Evolutionary conservation across 2,329 filamentous ascomycete species (phyloP).

Genomic region (Tricladium varicosporioides): DNA sequence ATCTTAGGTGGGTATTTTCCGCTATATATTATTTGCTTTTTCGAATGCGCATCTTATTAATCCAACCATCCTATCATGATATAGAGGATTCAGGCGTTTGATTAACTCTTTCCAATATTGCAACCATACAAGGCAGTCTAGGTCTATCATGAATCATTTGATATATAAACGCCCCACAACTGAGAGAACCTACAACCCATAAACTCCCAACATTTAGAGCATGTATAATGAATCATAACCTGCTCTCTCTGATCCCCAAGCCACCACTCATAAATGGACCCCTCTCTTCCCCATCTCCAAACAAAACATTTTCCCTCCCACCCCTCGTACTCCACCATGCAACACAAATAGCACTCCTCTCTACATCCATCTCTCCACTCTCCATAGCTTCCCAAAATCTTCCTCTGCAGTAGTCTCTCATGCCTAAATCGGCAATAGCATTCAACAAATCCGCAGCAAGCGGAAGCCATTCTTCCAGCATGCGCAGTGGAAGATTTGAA

Average conservation of each 20-base stretch:
- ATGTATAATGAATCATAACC: slow-evolving; percentile 18
- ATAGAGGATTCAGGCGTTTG: too few relatives aligned
- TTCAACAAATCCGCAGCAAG: slow-evolving; percentile 59
- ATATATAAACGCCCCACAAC: too few relatives aligned
- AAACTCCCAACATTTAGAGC: not conserved
- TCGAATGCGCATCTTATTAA: too few relatives aligned
- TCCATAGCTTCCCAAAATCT: slow-evolving; percentile 65
- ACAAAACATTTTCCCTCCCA: slow-evolving; percentile 30
- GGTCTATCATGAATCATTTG: too few relatives aligned
- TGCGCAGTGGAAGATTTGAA: slow-evolving; percentile 54
- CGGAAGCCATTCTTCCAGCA: slow-evolving; percentile 66
- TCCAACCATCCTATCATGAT: too few relatives aligned
- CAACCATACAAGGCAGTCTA: too few relatives aligned
- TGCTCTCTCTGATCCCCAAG: slow-evolving; percentile 22
- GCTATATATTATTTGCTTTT: too few relatives aligned
- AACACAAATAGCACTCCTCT: slow-evolving; percentile 62
- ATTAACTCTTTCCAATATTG: too few relatives aligned
- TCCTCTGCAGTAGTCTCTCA: slow-evolving; percentile 56
- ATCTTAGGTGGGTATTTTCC: too few relatives aligned
- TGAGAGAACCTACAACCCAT: not conserved
- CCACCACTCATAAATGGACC: slow-evolving; percentile 33
- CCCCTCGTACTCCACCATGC: slow-evolving; percentile 64
- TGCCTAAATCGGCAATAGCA: slow-evolving; percentile 49
- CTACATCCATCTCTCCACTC: slow-evolving; percentile 69
- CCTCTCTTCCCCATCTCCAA: slow-evolving; percentile 13